Evolutionary conservation across 306 rosid genomes (phyloP).

Genomic region (Pyrus communis): DNA sequence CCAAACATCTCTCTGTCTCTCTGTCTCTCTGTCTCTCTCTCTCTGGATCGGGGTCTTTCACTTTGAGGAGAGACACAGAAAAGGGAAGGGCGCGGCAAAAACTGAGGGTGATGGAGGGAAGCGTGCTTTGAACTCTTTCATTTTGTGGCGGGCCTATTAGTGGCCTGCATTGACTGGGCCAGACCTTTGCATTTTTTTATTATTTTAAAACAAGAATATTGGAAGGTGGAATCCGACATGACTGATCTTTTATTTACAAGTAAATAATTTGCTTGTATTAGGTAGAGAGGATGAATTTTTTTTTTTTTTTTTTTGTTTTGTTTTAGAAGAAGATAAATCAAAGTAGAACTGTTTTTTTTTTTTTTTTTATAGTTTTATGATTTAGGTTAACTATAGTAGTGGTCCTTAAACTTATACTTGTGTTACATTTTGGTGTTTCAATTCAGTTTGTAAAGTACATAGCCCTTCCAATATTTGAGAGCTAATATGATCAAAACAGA

Average conservation of each 20-base stretch:
- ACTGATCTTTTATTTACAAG: too few species aligned
- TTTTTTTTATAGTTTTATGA: too few species aligned
- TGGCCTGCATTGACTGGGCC: not conserved
- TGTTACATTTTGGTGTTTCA: not conserved
- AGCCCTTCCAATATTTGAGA: not conserved
- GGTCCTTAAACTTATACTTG: not conserved
- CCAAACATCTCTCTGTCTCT: constrained; percentile 53
- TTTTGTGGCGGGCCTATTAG: not conserved
- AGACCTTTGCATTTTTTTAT: not conserved
- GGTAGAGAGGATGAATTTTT: too few species aligned
- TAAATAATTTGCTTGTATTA: too few species aligned
- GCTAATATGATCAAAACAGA: not conserved
- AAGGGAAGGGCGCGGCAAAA: constrained; percentile 22
- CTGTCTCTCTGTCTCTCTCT: not conserved
- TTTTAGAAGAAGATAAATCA: too few species aligned
- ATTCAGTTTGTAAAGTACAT: not conserved
- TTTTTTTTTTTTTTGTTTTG: too few species aligned
- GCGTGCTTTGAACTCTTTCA: constrained; percentile 13
- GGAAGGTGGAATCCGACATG: too few species aligned
- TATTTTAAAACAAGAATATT: not conserved
- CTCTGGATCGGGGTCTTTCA: not conserved
- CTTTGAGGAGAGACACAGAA: not conserved
- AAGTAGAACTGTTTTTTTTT: not conserved
- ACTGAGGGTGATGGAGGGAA: constrained; percentile 43
- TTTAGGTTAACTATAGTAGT: not conserved